These are phyloP conservation scores for Myxozyma lipomycoides DNA, from an alignment of 805 yeast genomes.

Conservation along the genomic window DNA sequence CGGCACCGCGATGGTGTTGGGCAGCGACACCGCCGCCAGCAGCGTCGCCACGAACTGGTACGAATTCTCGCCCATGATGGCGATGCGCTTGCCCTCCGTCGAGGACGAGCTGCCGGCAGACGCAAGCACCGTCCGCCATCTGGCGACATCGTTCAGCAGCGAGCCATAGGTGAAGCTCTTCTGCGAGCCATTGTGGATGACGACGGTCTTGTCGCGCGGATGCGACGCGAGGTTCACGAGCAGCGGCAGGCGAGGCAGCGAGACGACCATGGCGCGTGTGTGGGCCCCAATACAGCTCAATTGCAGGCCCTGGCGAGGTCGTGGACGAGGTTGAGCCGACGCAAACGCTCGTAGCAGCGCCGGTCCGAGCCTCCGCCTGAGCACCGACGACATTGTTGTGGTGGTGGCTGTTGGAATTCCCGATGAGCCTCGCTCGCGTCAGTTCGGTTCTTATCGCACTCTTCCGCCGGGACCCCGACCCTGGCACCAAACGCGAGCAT, in stretches of 20 bases:
- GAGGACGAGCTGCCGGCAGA: slow-evolving; percentile 1
- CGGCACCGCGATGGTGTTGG: slow-evolving; percentile 36
- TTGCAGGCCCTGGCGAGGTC: too few relatives aligned
- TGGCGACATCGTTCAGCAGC: slow-evolving; percentile 30
- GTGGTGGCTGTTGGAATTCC: not conserved
- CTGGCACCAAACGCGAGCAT: too few relatives aligned
- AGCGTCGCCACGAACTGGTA: slow-evolving; percentile 34
- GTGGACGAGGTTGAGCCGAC: not conserved
- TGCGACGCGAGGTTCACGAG: slow-evolving; percentile 26
- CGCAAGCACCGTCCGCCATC: slow-evolving; percentile 30
- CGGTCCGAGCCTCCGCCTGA: not conserved
- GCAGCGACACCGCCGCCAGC: slow-evolving; percentile 33
- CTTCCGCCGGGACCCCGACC: too few relatives aligned
- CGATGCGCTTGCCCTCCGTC: slow-evolving; percentile 30
- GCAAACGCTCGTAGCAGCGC: not conserved
- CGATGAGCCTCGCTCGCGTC: not conserved
- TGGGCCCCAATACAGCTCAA: not conserved
- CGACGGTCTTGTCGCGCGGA: slow-evolving; percentile 32
- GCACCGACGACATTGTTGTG: not conserved
- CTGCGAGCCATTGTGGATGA: slow-evolving; percentile 34
- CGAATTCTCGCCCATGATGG: slow-evolving; percentile 39
- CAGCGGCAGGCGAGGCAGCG: slow-evolving; percentile 23
- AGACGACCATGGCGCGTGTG: slow-evolving; percentile 2
- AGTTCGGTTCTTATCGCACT: too few relatives aligned
- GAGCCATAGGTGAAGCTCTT: slow-evolving; percentile 35